Evolutionary conservation across 257 asterid genomes (phyloP).

Genomic region (Leptodermis oblonga): DNA sequence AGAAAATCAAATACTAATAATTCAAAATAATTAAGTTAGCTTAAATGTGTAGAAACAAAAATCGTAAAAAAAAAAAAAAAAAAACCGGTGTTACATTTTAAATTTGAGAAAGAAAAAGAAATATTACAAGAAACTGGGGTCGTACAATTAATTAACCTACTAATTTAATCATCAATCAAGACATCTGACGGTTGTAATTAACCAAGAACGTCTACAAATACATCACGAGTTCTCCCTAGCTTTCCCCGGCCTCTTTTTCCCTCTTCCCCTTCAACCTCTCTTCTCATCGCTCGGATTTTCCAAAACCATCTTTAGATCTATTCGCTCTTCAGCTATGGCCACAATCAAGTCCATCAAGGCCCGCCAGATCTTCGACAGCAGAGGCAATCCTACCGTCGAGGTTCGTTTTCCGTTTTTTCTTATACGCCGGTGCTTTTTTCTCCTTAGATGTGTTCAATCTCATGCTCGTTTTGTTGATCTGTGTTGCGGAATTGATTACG

Average conservation of each 20-base stretch:
- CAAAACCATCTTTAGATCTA: not conserved
- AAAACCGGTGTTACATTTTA: too few relatives aligned
- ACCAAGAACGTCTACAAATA: slow-evolving; percentile 28
- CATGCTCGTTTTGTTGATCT: not conserved
- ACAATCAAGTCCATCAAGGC: slow-evolving; percentile 57
- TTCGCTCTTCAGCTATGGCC: slow-evolving; percentile 38
- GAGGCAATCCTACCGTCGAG: slow-evolving; percentile 89
- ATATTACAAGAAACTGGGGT: too few relatives aligned
- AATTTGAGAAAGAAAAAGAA: too few relatives aligned
- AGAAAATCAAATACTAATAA: too few relatives aligned
- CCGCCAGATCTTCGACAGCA: slow-evolving; percentile 90
- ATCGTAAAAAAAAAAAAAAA: too few relatives aligned
- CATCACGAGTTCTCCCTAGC: slow-evolving; percentile 8
- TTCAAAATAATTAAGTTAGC: too few relatives aligned
- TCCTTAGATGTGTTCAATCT: not conserved
- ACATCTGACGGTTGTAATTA: slow-evolving; percentile 48
- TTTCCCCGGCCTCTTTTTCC: too few relatives aligned
- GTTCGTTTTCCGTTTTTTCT: slow-evolving; percentile 27
- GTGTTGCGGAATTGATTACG: not conserved
- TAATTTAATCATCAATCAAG: not conserved
- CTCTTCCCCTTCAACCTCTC: not conserved
- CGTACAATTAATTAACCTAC: slow-evolving; percentile 15
- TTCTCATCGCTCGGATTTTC: not conserved
- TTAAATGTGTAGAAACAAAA: too few relatives aligned
- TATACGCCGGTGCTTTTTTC: not conserved